These are phyloP conservation scores for Buxus sempervirens DNA, from an alignment of 164 flowering plant genomes.

Conservation along the genomic window DNA sequence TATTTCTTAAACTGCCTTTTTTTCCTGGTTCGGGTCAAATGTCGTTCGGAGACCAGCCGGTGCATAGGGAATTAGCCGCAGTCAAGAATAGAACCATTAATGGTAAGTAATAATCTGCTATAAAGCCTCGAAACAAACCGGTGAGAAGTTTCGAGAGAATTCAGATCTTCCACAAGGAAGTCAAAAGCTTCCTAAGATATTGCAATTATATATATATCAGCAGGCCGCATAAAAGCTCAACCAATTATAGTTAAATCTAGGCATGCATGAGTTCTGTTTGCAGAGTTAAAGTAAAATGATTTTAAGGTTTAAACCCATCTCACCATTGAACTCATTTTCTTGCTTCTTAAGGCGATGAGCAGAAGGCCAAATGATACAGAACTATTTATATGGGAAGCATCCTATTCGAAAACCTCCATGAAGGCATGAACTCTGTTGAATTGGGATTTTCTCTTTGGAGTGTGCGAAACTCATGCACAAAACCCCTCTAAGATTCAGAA, in stretches of 20 bases:
- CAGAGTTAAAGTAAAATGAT: background rate
- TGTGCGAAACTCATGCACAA: slow-evolving; percentile 34
- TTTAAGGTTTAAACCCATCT: slow-evolving; percentile 29
- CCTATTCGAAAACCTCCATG: slow-evolving; percentile 51
- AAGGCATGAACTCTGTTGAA: slow-evolving; percentile 21
- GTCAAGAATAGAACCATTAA: slow-evolving; percentile 36
- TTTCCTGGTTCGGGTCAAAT: too few relatives aligned
- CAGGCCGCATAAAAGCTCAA: too few relatives aligned
- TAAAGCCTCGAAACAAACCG: slow-evolving; percentile 33
- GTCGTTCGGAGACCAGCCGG: too few relatives aligned
- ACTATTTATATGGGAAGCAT: slow-evolving; percentile 49
- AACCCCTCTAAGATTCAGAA: slow-evolving; percentile 28
- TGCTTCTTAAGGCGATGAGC: slow-evolving; percentile 37
- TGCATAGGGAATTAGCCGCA: too few relatives aligned
- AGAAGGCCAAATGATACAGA: slow-evolving; percentile 44
- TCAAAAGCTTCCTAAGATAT: background rate
- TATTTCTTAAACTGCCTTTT: too few relatives aligned
- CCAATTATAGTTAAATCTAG: background rate
- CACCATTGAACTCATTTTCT: slow-evolving; percentile 49
- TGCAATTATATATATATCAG: background rate
- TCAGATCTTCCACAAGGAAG: background rate
- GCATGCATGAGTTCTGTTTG: background rate
- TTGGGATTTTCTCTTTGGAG: slow-evolving; percentile 30
- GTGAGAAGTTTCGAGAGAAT: too few relatives aligned
- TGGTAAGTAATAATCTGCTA: slow-evolving; percentile 46